Evolutionary conservation across 352 stramenopile genomes (phyloP).

Genomic region (Pythium insidiosum): DNA sequence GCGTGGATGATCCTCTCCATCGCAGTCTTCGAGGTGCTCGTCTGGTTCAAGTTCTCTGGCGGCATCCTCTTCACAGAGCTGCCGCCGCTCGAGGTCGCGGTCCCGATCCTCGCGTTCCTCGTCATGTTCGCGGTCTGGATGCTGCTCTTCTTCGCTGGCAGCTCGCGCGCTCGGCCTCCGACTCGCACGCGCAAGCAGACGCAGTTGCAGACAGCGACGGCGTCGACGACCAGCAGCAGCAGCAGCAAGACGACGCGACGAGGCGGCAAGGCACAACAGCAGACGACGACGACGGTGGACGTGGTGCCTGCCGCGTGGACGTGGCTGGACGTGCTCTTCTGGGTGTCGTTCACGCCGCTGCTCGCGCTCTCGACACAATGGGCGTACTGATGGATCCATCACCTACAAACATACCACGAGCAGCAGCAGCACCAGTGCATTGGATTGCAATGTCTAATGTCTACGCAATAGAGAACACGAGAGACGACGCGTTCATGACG

Average conservation of each 20-base stretch:
- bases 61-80: constrained; percentile 50
- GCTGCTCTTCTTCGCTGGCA: constrained; percentile 74
- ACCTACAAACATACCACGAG: too few relatives aligned
- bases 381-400: constrained; percentile 72
- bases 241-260: too few relatives aligned
- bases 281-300: too few relatives aligned
- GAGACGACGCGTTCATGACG: too few relatives aligned
- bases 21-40: constrained; percentile 64
- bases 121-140: constrained; percentile 73
- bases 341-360: constrained; percentile 76
- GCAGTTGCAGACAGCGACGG: constrained; percentile 6
- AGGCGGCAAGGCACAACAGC: too few relatives aligned
- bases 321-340: constrained; percentile 81
- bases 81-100: constrained; percentile 41
- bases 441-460: too few relatives aligned
- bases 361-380: constrained; percentile 74
- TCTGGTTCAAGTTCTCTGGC: constrained; percentile 77
- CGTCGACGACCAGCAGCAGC: too few relatives aligned
- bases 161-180: constrained; percentile 1
- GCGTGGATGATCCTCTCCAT: constrained; percentile 81
- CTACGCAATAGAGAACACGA: too few relatives aligned
- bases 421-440: too few relatives aligned
- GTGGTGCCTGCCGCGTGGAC: constrained; percentile 45
- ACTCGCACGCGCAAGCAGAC: not conserved
- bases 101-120: constrained; percentile 52